Percentiles rank a stretch among this genome's conserved stretches.
These are phyloP conservation scores for Saccharomyces eubayanus DNA, from an alignment of 805 yeast species.

Conservation along the genomic window DNA sequence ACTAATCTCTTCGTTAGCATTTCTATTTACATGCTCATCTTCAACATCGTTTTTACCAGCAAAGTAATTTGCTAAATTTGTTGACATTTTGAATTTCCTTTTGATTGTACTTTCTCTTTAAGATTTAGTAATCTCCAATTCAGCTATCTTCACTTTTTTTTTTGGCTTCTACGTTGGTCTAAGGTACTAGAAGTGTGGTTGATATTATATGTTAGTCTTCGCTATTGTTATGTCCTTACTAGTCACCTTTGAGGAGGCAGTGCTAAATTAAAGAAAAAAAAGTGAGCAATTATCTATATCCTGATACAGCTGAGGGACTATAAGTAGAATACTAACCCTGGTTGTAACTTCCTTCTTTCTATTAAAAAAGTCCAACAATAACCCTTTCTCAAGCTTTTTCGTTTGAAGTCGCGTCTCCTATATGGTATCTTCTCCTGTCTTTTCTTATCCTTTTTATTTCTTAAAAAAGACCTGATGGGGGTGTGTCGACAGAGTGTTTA, in stretches of 20 bases:
- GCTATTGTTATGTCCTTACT: background rate
- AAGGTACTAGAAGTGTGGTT: background rate
- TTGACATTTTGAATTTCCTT: constrained; percentile 14
- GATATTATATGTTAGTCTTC: background rate
- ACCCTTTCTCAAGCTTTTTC: background rate
- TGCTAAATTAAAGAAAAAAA: background rate
- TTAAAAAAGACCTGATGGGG: background rate
- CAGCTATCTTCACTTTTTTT: background rate
- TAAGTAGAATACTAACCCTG: background rate
- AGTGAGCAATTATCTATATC: background rate
- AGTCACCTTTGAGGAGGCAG: background rate
- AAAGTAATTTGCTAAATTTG: constrained; percentile 25
- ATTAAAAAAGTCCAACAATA: background rate
- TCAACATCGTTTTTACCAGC: constrained; percentile 4
- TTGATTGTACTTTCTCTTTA: background rate
- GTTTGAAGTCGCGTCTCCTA: background rate
- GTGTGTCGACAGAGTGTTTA: background rate
- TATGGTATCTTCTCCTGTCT: background rate
- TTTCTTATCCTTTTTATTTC: background rate
- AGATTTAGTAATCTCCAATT: background rate
- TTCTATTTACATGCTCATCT: constrained; percentile 1
- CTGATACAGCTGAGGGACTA: background rate
- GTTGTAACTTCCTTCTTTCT: background rate
- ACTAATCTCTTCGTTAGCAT: background rate
- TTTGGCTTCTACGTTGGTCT: background rate